Evolutionary conservation across 2,329 filamentous ascomycete species (phyloP), one percentile per base, ranked within the genome.

Genomic region (Phyllosticta ampelicida): DNA sequence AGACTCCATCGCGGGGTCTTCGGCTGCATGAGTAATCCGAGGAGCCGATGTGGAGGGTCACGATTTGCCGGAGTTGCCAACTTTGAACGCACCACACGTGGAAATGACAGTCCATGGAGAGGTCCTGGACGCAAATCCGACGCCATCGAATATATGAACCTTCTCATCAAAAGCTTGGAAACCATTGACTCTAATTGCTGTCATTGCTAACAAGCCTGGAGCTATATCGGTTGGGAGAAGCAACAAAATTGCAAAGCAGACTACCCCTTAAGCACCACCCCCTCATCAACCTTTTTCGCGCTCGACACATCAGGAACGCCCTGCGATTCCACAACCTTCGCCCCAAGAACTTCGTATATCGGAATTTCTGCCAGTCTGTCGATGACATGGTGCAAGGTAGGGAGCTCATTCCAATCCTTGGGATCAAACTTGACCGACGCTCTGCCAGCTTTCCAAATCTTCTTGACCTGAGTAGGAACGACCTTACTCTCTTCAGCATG

Each of bases 331-430:
- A 80, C 77, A 1, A 84, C 70, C 68, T 80, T 82, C 0, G 76
- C 81, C 29, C 76, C 72, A 2, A 85, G 69, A 48, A 85, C 67
- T 58, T 78, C 77, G 63, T 80, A 83, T 1, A 84, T 67, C 0
- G 82, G 83, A 4, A 86, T 71, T 62, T 82, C 78, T 1, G 75
- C 75, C 58, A 85, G 66, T 13, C 75, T 71, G 19, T 70, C 67
- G 5, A 81, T 70, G 9, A 86, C 69, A 64, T 85, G 80, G 64
- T 86, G 81, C 55, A 86, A 68, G 2, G 82, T 86, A 0, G 83
- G 84, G 60, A 86, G 65, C 4, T 68, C 71, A 52, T 80, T 71
- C 81, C 77, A 81, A 63, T 81, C 76, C 16, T 77, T 62, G 0
- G 69, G 70, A 48, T 80, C 73, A 56, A 84, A 76, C 54, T 71